Conservation (phyloP, 805 yeast genomes). For the Ogataea glucozyma region DNA sequence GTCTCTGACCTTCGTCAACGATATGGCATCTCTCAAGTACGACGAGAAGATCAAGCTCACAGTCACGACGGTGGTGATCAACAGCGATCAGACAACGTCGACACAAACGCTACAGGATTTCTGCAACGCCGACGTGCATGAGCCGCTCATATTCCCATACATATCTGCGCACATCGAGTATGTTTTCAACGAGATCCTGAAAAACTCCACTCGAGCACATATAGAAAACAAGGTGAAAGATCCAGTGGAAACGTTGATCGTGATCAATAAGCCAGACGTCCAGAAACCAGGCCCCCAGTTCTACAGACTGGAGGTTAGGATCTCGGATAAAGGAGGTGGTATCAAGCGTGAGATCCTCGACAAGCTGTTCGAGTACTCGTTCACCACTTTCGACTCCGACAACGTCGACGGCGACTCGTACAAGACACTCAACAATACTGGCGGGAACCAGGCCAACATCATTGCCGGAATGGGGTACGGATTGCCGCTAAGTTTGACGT, state of each 20-base stretch:
- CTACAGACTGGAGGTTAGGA: constrained; percentile 59
- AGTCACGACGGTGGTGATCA: constrained; percentile 44
- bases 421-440: constrained; percentile 64
- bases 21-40: constrained; percentile 78
- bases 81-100: constrained; percentile 34
- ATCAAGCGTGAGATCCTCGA: constrained; percentile 65
- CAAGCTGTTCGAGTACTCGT: constrained; percentile 82
- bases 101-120: constrained; percentile 36
- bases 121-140: constrained; percentile 21
- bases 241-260: constrained; percentile 52
- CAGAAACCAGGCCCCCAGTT: constrained; percentile 29
- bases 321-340: constrained; percentile 90
- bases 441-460: constrained; percentile 49
- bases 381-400: constrained; percentile 66
- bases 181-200: constrained; percentile 79
- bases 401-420: constrained; percentile 50
- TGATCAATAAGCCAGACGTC: constrained; percentile 32
- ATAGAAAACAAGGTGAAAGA: constrained; percentile 60
- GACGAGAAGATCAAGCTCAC: constrained; percentile 67
- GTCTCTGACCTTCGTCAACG: constrained; percentile 76
- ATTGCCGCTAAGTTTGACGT: constrained; percentile 76
- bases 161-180: constrained; percentile 88
- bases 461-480: constrained; percentile 98
- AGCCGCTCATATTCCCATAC: constrained; percentile 64
- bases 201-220: constrained; percentile 86